These are phyloP conservation scores for Phylloporus sp. DNA, from an alignment of 768 basidiomycete species.

Conservation along the genomic window DNA sequence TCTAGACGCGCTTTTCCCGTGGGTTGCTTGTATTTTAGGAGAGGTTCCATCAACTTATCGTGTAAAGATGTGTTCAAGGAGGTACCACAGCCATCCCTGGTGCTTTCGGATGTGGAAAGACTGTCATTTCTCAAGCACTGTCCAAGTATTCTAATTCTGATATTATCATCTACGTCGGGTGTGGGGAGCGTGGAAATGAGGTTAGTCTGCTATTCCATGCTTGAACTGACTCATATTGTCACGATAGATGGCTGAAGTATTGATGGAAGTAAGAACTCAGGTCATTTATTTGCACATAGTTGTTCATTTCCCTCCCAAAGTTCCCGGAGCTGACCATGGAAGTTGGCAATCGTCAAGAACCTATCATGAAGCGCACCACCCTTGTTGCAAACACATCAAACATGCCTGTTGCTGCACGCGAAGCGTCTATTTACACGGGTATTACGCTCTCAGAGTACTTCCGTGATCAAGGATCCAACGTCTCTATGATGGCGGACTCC, in stretches of 20 bases:
- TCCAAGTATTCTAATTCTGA: constrained; percentile 99
- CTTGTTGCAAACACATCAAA: constrained; percentile 99
- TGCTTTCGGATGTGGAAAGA: constrained; percentile 98
- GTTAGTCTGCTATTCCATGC: constrained; percentile 43
- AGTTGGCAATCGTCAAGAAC: constrained; percentile 87
- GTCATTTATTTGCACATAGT: constrained; percentile 2
- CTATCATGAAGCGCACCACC: constrained; percentile 99
- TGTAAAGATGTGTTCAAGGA: constrained; percentile 82
- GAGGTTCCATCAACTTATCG: neutral
- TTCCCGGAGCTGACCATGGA: constrained; percentile 95
- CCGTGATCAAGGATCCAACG: constrained; percentile 97
- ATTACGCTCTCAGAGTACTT: constrained; percentile 99
- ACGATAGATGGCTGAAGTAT: constrained; percentile 91
- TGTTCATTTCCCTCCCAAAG: constrained; percentile 30
- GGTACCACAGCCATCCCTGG: constrained; percentile 98
- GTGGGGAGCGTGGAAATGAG: constrained; percentile 98
- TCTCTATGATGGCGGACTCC: constrained; percentile 99
- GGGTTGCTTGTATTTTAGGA: constrained; percentile 28
- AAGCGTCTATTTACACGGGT: constrained; percentile 99
- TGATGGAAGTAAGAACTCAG: constrained; percentile 74
- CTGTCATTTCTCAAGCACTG: constrained; percentile 96
- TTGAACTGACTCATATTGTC: constrained; percentile 14
- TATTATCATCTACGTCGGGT: constrained; percentile 98
- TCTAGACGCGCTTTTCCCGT: constrained; percentile 95
- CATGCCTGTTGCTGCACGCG: constrained; percentile 99